Conservation (phyloP, 2,329 filamentous ascomycete species). For the Dactylellina parvicollis region DNA sequence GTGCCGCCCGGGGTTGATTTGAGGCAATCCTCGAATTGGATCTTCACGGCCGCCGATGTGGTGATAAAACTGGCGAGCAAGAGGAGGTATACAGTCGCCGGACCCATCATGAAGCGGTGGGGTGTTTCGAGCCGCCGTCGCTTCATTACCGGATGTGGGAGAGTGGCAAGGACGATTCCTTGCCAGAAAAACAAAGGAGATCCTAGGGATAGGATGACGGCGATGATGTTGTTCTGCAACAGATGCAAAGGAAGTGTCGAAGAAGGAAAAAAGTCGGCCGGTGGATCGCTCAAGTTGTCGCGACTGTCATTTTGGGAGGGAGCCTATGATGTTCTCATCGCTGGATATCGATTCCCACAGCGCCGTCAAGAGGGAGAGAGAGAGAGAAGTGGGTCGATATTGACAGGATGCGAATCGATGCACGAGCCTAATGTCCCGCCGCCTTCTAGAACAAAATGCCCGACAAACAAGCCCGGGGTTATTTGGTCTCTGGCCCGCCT, state of each 20-base stretch:
- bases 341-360: background rate
- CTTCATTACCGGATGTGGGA: conserved; percentile 28
- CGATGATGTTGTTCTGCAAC: background rate
- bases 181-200: background rate
- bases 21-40: conserved; percentile 41
- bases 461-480: background rate
- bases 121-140: conserved; percentile 31
- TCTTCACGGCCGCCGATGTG: conserved; percentile 24
- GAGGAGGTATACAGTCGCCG: conserved; percentile 22
- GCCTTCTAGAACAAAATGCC: conserved; percentile 5
- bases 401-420: conserved; percentile 12
- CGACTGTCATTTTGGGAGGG: conserved; percentile 39
- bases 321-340: conserved; percentile 29
- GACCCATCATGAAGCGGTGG: conserved; percentile 1
- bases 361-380: background rate
- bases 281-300: conserved; percentile 15
- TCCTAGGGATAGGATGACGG: background rate
- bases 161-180: background rate
- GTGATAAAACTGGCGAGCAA: conserved; percentile 9
- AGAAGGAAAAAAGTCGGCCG: conserved; percentile 1
- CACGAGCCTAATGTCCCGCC: background rate
- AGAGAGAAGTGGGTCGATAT: conserved; percentile 2
- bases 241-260: background rate
- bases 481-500: background rate
- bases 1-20: conserved; percentile 20